Percentiles rank a stretch among this genome's conserved stretches.
Conservation (phyloP, 2,329 filamentous ascomycete genomes). For the Thielaviopsis punctulata region DNA sequence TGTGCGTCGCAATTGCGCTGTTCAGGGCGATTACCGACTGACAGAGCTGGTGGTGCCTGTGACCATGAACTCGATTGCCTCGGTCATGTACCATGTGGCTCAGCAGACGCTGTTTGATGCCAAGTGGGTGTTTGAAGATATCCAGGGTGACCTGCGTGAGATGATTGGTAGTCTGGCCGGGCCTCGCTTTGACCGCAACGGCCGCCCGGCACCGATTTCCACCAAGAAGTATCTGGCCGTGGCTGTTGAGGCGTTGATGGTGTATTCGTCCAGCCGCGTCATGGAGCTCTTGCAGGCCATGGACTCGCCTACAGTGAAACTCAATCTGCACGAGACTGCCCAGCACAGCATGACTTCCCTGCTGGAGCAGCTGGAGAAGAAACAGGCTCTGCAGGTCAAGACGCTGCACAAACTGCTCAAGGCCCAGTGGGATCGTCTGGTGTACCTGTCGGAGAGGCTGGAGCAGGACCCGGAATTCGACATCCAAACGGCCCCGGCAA, state of each 20-base stretch:
- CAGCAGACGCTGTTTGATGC: constrained; percentile 18
- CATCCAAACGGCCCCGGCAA: neutral
- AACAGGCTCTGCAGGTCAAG: neutral
- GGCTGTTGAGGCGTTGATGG: constrained; percentile 6
- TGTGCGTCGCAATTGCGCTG: constrained; percentile 19
- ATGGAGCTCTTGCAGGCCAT: constrained; percentile 7
- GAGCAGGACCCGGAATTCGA: constrained; percentile 1
- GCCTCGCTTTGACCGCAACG: neutral
- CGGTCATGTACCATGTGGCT: constrained; percentile 16
- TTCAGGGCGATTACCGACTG: constrained; percentile 14
- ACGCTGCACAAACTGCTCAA: constrained; percentile 11
- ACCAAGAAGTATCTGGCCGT: constrained; percentile 1
- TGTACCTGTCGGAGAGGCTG: constrained; percentile 13
- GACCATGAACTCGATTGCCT: constrained; percentile 16
- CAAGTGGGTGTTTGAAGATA: constrained; percentile 16
- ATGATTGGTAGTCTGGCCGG: constrained; percentile 5
- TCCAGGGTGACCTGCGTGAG: constrained; percentile 9
- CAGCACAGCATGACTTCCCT: neutral
- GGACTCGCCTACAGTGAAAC: constrained; percentile 1
- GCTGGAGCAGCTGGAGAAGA: constrained; percentile 2
- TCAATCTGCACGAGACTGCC: neutral
- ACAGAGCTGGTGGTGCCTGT: constrained; percentile 15
- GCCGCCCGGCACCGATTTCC: neutral
- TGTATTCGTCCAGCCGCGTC: constrained; percentile 5
- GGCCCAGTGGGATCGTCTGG: constrained; percentile 14